These are phyloP conservation scores for Clohesyomyces aquaticus DNA, from an alignment of 495 filamentous ascomycete species.

Conservation along the genomic window DNA sequence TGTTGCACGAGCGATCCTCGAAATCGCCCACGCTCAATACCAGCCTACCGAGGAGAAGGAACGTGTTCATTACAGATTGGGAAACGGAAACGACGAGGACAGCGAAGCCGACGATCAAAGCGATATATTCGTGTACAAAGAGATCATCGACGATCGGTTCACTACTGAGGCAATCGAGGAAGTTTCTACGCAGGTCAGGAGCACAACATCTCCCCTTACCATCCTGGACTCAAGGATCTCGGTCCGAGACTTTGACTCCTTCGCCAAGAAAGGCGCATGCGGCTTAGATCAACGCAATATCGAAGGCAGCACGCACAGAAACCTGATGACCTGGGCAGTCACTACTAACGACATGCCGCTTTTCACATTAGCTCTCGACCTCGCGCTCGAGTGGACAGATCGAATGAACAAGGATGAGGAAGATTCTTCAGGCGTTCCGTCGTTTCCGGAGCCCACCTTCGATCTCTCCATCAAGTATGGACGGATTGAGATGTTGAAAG, in stretches of 20 bases:
- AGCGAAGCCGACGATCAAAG: slow-evolving; percentile 45
- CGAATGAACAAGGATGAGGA: slow-evolving; percentile 26
- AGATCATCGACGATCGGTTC: slow-evolving; percentile 62
- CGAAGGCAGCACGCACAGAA: not conserved
- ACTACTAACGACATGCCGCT: slow-evolving; percentile 48
- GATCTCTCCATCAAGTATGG: slow-evolving; percentile 52
- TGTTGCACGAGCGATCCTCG: slow-evolving; percentile 64
- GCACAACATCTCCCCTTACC: slow-evolving; percentile 54
- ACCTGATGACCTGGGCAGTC: slow-evolving; percentile 42
- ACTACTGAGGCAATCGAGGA: slow-evolving; percentile 74
- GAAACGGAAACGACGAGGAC: slow-evolving; percentile 49
- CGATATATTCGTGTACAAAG: slow-evolving; percentile 48
- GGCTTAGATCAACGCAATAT: slow-evolving; percentile 10
- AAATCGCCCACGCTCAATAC: slow-evolving; percentile 70
- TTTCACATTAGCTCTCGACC: slow-evolving; percentile 53
- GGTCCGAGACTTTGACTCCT: slow-evolving; percentile 46
- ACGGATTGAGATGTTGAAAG: slow-evolving; percentile 51
- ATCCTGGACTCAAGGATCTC: slow-evolving; percentile 49
- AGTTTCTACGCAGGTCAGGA: slow-evolving; percentile 64
- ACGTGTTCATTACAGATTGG: slow-evolving; percentile 18
- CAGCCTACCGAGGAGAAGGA: slow-evolving; percentile 48
- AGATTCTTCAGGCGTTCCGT: slow-evolving; percentile 37
- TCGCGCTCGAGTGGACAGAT: slow-evolving; percentile 42
- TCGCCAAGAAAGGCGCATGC: not conserved
- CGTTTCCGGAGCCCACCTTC: slow-evolving; percentile 39